These are phyloP conservation scores for Phanerochaete carnosa DNA, from an alignment of 768 basidiomycete genomes.

Conservation along the genomic window DNA sequence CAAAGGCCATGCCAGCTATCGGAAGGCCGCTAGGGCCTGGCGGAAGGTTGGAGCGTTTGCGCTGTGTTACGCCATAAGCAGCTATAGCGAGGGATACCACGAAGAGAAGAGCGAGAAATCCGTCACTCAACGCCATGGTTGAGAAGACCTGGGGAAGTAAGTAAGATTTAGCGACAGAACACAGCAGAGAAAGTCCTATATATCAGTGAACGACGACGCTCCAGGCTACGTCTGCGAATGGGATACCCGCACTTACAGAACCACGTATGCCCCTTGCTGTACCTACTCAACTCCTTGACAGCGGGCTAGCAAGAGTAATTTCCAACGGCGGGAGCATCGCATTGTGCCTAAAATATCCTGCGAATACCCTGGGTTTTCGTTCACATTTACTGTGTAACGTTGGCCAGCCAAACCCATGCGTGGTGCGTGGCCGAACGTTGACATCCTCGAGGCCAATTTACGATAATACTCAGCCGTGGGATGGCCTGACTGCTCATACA, in stretches of 20 bases:
- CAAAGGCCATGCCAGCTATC: slow-evolving; percentile 19
- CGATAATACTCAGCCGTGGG: no score
- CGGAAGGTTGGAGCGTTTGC: slow-evolving; percentile 10
- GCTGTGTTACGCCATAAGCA: not conserved
- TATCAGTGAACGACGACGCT: not conserved
- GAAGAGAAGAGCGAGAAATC: not conserved
- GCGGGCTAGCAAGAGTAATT: not conserved
- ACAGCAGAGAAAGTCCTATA: not conserved
- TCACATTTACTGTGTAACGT: no score
- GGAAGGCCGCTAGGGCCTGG: slow-evolving; percentile 20
- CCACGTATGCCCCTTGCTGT: not conserved
- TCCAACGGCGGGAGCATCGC: not conserved
- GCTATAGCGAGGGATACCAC: not conserved
- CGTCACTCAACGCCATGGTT: not conserved
- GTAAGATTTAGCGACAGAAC: not conserved
- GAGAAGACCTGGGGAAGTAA: not conserved
- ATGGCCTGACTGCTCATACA: no score
- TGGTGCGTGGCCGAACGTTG: no score
- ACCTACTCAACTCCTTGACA: not conserved
- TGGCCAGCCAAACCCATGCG: not conserved
- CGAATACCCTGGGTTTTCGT: not conserved
- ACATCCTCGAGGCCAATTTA: no score
- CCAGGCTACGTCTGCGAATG: not conserved
- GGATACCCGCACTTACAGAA: not conserved
- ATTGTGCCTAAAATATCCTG: not conserved